A percentile compares a stretch with the other conserved stretches of the same genome.
Evolutionary conservation across 2,329 filamentous ascomycete species (phyloP).

Genomic region (Scedosporium dehoogii): DNA sequence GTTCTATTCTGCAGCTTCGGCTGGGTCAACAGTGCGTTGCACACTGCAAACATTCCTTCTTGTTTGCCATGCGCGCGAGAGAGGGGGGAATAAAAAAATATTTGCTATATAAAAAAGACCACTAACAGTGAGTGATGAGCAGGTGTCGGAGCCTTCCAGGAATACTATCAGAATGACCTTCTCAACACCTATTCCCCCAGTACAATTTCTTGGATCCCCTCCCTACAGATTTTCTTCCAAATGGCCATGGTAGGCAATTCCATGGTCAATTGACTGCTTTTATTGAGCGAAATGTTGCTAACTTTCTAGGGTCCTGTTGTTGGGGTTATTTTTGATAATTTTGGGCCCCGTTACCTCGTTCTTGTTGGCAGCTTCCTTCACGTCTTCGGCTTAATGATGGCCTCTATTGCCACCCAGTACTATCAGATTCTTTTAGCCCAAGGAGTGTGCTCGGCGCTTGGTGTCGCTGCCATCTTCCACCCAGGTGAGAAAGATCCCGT

Average conservation of each 20-base stretch:
- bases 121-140: conserved; percentile 3
- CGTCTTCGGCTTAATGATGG: conserved; percentile 55
- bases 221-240: conserved; percentile 46
- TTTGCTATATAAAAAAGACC: too few relatives aligned
- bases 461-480: conserved; percentile 23
- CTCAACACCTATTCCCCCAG: conserved; percentile 38
- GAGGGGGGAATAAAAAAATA: too few relatives aligned
- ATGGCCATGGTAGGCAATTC: conserved; percentile 30
- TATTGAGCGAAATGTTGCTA: neutral
- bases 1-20: conserved; percentile 30
- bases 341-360: conserved; percentile 48
- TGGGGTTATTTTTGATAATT: conserved; percentile 53
- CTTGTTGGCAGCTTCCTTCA: conserved; percentile 42
- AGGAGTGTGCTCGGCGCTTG: conserved; percentile 25
- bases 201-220: conserved; percentile 53
- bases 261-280: neutral
- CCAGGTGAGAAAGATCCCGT: conserved; percentile 13
- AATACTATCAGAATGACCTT: conserved; percentile 43
- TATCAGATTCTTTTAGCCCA: conserved; percentile 31
- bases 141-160: conserved; percentile 44
- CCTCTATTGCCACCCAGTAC: conserved; percentile 34
- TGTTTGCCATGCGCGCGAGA: too few relatives aligned
- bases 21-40: conserved; percentile 21
- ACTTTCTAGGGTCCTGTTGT: conserved; percentile 41
- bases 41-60: neutral